Evolutionary conservation across 2,329 filamentous ascomycete genomes (phyloP).

Genomic region (Curvularia spicifera): DNA sequence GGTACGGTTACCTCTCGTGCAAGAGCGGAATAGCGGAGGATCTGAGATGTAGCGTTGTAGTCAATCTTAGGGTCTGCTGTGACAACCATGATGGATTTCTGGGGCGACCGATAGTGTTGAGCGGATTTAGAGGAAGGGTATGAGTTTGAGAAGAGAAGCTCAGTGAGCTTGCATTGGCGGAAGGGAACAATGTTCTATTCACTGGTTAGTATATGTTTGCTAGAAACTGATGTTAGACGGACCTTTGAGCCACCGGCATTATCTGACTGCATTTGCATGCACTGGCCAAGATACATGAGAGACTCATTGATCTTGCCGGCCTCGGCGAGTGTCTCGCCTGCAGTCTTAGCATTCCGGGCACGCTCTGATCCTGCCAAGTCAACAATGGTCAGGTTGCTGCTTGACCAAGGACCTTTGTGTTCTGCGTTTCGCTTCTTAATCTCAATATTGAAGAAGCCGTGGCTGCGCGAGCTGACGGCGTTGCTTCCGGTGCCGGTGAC

Average conservation of each 20-base stretch:
- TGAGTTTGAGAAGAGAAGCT: constrained; percentile 60
- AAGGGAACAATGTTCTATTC: constrained; percentile 70
- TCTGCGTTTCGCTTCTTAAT: constrained; percentile 78
- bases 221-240: constrained; percentile 22
- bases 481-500: constrained; percentile 93
- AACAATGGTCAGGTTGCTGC: constrained; percentile 83
- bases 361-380: constrained; percentile 95
- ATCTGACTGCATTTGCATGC: constrained; percentile 92
- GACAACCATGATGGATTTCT: constrained; percentile 94
- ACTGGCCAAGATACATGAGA: constrained; percentile 97
- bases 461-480: constrained; percentile 87
- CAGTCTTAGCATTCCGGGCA: constrained; percentile 90
- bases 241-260: constrained; percentile 76
- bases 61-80: constrained; percentile 92
- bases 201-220: constrained; percentile 22
- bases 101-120: constrained; percentile 61
- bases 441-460: constrained; percentile 95
- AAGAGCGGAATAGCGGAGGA: constrained; percentile 90
- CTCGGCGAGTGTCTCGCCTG: constrained; percentile 88
- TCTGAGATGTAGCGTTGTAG: constrained; percentile 96
- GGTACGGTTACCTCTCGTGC: constrained; percentile 93
- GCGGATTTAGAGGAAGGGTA: constrained; percentile 57
- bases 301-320: constrained; percentile 99
- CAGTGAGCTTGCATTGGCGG: constrained; percentile 63
- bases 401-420: constrained; percentile 69